Percentiles rank a stretch among this genome's conserved stretches.
These are phyloP conservation scores for Dipodascus geniculatus DNA, from an alignment of 805 yeast genomes.

Conservation along the genomic window DNA sequence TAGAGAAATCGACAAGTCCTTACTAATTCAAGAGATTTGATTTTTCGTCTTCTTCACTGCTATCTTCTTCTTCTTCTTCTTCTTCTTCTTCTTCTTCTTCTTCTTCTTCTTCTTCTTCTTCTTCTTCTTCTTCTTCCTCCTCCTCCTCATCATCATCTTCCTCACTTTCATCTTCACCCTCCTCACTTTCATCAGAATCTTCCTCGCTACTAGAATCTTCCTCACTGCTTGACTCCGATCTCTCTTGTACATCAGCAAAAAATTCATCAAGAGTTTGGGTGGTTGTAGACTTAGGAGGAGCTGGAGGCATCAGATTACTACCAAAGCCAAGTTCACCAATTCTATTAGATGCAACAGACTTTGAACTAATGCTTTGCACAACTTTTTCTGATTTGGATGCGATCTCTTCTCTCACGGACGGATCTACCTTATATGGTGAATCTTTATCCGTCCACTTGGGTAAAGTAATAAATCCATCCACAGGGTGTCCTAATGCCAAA, in stretches of 20 bases:
- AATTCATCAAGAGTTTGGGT: conserved; percentile 82
- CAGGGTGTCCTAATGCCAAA: conserved; percentile 20
- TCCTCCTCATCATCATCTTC: conserved; percentile 12
- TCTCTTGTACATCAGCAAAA: conserved; percentile 37
- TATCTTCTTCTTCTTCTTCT: neutral
- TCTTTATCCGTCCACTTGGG: conserved; percentile 36
- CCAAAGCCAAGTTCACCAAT: conserved; percentile 25
- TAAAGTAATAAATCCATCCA: conserved; percentile 24
- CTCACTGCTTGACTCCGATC: conserved; percentile 12
- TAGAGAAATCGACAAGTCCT: neutral
- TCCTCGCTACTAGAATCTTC: conserved; percentile 20
- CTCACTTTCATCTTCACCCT: conserved; percentile 21
- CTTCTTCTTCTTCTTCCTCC: neutral
- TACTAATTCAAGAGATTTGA: neutral
- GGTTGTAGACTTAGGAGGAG: conserved; percentile 25
- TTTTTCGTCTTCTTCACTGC: neutral
- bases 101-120: neutral
- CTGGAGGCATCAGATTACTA: conserved; percentile 3
- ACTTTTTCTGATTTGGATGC: neutral
- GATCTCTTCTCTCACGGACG: conserved; percentile 27
- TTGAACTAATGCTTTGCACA: conserved; percentile 5
- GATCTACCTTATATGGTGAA: conserved; percentile 21
- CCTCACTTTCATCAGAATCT: conserved; percentile 20
- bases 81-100: neutral
- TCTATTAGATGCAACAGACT: conserved; percentile 21